These are phyloP conservation scores for Picea sitchensis DNA, from an alignment of 75 land plant species.

Conservation along the genomic window DNA sequence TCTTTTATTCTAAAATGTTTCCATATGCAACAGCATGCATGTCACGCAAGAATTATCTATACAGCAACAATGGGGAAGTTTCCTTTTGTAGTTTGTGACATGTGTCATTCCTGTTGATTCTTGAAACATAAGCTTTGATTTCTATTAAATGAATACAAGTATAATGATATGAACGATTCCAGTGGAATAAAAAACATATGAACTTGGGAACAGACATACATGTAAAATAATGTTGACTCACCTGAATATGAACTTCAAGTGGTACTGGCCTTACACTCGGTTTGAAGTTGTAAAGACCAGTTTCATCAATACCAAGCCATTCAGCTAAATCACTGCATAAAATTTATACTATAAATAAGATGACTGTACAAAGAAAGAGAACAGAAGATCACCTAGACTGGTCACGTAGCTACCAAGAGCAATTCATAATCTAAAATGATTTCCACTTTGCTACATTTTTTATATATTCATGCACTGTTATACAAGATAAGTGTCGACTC, in stretches of 20 bases:
- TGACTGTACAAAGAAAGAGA: neutral
- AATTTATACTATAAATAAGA: neutral
- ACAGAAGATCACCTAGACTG: neutral
- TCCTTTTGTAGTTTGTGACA: no score
- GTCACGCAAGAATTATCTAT: no score
- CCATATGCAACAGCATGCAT: no score
- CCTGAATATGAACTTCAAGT: slow-evolving; percentile 99
- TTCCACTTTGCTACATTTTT: neutral
- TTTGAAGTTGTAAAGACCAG: slow-evolving; percentile 95
- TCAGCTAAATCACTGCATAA: slow-evolving; percentile 81
- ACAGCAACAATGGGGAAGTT: no score
- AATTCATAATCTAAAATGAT: neutral
- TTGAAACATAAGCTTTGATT: no score
- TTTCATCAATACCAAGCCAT: slow-evolving; percentile 91
- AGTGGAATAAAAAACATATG: neutral
- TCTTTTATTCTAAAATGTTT: no score
- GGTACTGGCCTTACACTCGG: slow-evolving; percentile 99
- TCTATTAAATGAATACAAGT: no score
- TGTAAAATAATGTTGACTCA: slow-evolving; percentile 11
- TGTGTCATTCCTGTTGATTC: no score
- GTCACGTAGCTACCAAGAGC: neutral
- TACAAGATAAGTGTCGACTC: neutral
- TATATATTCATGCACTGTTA: neutral
- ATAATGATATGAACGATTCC: no score
- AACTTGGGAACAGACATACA: neutral